These are phyloP conservation scores for Hevea brasiliensis DNA, from an alignment of 345 rosid species.

Conservation along the genomic window DNA sequence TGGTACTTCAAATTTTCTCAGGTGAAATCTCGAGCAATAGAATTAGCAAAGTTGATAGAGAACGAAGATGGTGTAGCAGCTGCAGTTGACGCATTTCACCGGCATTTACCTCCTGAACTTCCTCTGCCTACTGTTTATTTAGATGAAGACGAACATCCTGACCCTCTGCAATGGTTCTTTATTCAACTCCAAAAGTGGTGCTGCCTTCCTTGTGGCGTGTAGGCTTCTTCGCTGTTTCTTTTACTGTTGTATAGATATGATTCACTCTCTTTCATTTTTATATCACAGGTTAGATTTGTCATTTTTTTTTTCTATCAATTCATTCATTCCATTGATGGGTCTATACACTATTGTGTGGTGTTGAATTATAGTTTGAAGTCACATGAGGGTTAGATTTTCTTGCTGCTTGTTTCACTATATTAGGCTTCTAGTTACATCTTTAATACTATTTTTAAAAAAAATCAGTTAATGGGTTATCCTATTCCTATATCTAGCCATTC, in stretches of 20 bases:
- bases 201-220: conserved; percentile 52
- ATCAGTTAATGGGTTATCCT: neutral
- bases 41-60: conserved; percentile 69
- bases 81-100: conserved; percentile 87
- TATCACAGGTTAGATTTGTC: neutral
- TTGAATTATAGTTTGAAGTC: neutral
- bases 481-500: neutral
- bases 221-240: conserved; percentile 19
- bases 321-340: conserved; percentile 44
- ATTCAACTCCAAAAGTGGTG: conserved; percentile 65
- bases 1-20: conserved; percentile 22
- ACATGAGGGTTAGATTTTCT: neutral
- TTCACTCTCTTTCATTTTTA: conserved; percentile 11
- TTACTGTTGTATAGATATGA: conserved; percentile 20
- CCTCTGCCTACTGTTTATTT: conserved; percentile 48
- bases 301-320: conserved; percentile 20
- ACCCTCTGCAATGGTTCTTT: conserved; percentile 65
- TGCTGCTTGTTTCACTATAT: neutral
- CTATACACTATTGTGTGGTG: neutral
- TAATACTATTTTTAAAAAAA: neutral
- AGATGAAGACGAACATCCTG: conserved; percentile 47
- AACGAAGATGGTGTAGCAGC: conserved; percentile 93
- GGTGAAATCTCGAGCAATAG: conserved; percentile 75
- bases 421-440: conserved; percentile 9
- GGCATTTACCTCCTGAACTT: conserved; percentile 71